Percentiles rank a stretch among this genome's conserved stretches.
phyloP scores from a whole-genome alignment of 1,284 basidiomycete genomes.

The Ganoderma resinaceum region DNA sequence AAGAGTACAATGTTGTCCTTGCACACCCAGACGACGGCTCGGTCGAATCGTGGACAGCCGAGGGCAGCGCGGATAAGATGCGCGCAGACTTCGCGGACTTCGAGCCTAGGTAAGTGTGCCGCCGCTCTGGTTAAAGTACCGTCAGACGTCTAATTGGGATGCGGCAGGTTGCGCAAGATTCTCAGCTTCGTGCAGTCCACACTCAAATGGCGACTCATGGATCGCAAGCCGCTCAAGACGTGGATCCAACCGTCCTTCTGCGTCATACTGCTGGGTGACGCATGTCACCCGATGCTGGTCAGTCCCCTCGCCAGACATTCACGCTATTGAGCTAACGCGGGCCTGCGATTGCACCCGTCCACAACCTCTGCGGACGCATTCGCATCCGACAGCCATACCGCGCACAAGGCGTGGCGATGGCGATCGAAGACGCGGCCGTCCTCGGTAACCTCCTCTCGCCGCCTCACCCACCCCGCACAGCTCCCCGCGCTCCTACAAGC shows the following conservation, averaged over 20 bases:
- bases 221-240: slow-evolving; percentile 47
- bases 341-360: background rate
- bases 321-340: background rate
- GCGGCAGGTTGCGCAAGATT: slow-evolving; percentile 50
- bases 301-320: slow-evolving; percentile 8
- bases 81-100: slow-evolving; percentile 51
- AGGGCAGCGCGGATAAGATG: slow-evolving; percentile 54
- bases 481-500: slow-evolving; percentile 55
- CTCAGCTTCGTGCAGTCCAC: slow-evolving; percentile 48
- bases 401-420: slow-evolving; percentile 69
- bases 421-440: slow-evolving; percentile 71
- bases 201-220: slow-evolving; percentile 54
- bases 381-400: slow-evolving; percentile 33
- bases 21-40: slow-evolving; percentile 52
- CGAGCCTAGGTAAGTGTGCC: slow-evolving; percentile 47
- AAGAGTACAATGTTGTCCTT: slow-evolving; percentile 52
- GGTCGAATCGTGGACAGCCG: slow-evolving; percentile 54
- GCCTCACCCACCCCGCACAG: slow-evolving; percentile 48
- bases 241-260: slow-evolving; percentile 50
- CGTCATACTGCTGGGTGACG: slow-evolving; percentile 50
- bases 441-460: slow-evolving; percentile 65
- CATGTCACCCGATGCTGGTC: slow-evolving; percentile 68
- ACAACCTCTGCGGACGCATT: background rate
- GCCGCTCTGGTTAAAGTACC: background rate
- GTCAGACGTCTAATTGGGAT: too few relatives aligned